Evolutionary conservation across 1,139 yeast species (phyloP), one percentile per base, ranked within the genome.

Genomic region (Debaryomyces psychrophilus): DNA sequence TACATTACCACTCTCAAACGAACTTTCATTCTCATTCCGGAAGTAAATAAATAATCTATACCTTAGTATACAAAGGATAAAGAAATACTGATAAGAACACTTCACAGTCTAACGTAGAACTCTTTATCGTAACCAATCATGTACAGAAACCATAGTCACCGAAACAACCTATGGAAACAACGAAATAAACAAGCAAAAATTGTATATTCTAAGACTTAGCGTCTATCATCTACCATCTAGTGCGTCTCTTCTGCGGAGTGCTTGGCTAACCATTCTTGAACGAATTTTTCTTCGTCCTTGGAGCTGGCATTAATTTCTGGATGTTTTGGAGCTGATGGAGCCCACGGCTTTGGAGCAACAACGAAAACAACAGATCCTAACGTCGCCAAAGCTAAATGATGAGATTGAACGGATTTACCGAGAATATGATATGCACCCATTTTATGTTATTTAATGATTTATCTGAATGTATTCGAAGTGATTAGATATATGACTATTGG

Each of bases 211-310:
- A 38, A 17, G 33, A 11, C n/a, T n/a, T 26, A 26, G 4, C 28
- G 12, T 31, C 35, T 31, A 31, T 12, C 35, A 33, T 33, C 36
- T 18, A 33, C 25, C 23, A 18, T 33, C 33, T 68, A 70, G 57
- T 71, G 77, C 58, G 69, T 69, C 55, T 66, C 62, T 47, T 62
- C 67, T 28, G 49, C 50, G 25, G 57, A 45, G 56, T 71, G 65
- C 59, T 72, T 72, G 48, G 73, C 67, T 55, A 72, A 71, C 62
- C 65, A 72, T 48, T 70, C 76, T 59, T 68, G 64, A 50, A 72
- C 69, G 74, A 86, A 92, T 69, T 85, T 85, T 69, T 88, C 96
- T 75, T 92, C 98, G 60, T 90, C 97, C 58, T 90, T 82, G 49
- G 90, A 81, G 49, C 83, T 69, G 53, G 97, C 96, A 56, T 82